phyloP scores from a whole-genome alignment of 345 rosid genomes.

The Camelina neglecta region DNA sequence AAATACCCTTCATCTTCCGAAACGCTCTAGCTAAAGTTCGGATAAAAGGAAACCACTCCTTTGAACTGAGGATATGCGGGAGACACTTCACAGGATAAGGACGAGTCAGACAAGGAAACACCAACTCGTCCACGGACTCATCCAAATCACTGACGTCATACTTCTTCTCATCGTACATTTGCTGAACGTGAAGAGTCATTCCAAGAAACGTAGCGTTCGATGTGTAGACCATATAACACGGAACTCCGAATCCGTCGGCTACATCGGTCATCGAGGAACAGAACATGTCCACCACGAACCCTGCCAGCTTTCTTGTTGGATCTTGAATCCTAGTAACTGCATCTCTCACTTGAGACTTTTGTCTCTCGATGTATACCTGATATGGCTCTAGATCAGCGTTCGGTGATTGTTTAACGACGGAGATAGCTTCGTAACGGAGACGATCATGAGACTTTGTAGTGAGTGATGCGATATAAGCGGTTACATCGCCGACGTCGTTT shows the following conservation, averaged over 20 bases:
- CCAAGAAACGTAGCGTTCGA: constrained; percentile 52
- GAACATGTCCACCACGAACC: constrained; percentile 64
- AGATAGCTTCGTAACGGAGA: constrained; percentile 40
- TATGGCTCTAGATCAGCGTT: background rate
- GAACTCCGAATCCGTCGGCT: constrained; percentile 52
- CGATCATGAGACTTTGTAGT: constrained; percentile 21
- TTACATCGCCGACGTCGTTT: constrained; percentile 18
- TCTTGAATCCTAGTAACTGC: constrained; percentile 17
- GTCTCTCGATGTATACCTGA: constrained; percentile 36
- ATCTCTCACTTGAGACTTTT: constrained; percentile 49
- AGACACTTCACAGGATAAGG: constrained; percentile 48
- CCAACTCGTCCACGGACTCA: constrained; percentile 48
- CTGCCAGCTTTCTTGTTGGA: constrained; percentile 41
- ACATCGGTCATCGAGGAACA: constrained; percentile 56
- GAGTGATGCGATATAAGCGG: constrained; percentile 21
- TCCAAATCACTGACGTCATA: constrained; percentile 39
- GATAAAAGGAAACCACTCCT: background rate
- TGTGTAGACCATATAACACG: constrained; percentile 54
- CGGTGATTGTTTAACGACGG: constrained; percentile 3
- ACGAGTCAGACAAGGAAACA: constrained; percentile 44
- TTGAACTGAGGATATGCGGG: constrained; percentile 13
- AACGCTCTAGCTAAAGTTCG: constrained; percentile 25
- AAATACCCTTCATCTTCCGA: constrained; percentile 50
- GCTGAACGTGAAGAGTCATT: constrained; percentile 40
- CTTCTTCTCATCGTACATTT: constrained; percentile 34